Base-by-base conservation (phyloP, 768 basidiomycete species). In the Peribolospora kevripleyi region DNA sequence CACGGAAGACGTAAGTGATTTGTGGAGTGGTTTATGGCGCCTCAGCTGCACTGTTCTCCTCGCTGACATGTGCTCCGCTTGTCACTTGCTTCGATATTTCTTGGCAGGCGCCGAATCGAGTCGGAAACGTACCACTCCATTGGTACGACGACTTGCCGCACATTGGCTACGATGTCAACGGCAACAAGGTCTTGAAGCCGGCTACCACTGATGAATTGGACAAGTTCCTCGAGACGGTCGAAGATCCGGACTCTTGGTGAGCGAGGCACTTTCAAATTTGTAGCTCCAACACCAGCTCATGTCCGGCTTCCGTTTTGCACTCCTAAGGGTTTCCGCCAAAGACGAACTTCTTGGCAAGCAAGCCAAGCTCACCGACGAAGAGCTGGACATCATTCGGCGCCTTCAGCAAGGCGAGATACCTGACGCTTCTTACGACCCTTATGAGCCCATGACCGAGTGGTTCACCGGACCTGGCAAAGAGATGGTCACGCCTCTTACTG, bases 91-190 rank as follows among this genome's bases (percentile, higher is more conserved):
- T 59, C 36, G 56, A 49, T 37, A 48, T 48, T 53, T 47, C 42
- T 55, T 5, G 7, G 3, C 60, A 97, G 88, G 76, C 79, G 54
- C 84, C 83, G n/a, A 97, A 93, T 65, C 84, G 90, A 57, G 78
- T 93, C 61, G 93, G 93, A 53, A 76, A 91, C 68, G 72, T 98
- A 58, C 93, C 93, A 49, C 81, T 82, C 75, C 88, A 98, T 64
- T 98, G 91, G 88, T 98, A 98, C 67, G 93, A 97, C 66, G 90
- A 97, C 71, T 72, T 98, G 61, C 93, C 93, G n/a, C 93, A 98
- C 68, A 76, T 98, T 65, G 93, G 93, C 49, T 98, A 98, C 69
- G 78, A 87, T 67, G 79, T 97, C 62, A 77, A 88, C 66, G 93
- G 93, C 54, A 91, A 86, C 70, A 81, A 81, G 66, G 80, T 98